Conservation (phyloP, 139 green algal genomes). For the Gonium pectorale region DNA sequence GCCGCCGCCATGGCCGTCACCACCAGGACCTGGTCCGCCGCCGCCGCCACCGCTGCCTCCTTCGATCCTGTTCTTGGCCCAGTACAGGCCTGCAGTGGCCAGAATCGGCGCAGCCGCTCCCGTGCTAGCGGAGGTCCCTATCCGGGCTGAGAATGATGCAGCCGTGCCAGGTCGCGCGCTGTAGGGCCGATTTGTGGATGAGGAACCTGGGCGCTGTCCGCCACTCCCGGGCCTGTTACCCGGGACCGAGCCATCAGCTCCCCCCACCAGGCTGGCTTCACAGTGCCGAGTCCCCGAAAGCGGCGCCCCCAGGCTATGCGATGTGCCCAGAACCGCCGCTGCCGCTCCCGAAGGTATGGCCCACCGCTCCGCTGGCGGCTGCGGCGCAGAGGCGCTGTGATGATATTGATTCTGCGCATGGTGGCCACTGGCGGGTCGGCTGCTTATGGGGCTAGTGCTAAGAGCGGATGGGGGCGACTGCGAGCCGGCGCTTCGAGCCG, state of each 20-base stretch:
- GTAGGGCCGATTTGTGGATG: conserved; percentile 16
- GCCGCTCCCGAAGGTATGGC: neutral
- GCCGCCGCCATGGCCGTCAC: neutral
- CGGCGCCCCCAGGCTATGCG: neutral
- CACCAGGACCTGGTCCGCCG: neutral
- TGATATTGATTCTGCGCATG: conserved; percentile 22
- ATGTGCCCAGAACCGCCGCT: neutral
- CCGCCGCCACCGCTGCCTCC: neutral
- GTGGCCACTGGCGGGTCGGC: conserved; percentile 7
- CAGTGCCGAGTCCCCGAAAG: no score
- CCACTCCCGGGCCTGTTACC: no score
- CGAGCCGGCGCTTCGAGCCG: neutral
- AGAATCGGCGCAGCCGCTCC: conserved; percentile 6
- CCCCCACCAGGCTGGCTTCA: no score
- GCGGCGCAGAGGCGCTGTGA: neutral
- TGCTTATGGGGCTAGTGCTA: conserved; percentile 14
- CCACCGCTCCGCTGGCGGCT: neutral
- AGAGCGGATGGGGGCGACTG: neutral
- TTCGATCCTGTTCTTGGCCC: conserved; percentile 56
- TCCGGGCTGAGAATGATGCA: neutral
- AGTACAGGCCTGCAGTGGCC: conserved; percentile 48
- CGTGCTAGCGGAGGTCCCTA: conserved; percentile 30
- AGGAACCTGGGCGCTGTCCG: neutral
- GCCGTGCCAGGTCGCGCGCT: conserved; percentile 36
- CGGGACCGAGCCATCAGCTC: no score